phyloP scores from a whole-genome alignment of 441 rosid genomes.

The Capsella rubella region DNA sequence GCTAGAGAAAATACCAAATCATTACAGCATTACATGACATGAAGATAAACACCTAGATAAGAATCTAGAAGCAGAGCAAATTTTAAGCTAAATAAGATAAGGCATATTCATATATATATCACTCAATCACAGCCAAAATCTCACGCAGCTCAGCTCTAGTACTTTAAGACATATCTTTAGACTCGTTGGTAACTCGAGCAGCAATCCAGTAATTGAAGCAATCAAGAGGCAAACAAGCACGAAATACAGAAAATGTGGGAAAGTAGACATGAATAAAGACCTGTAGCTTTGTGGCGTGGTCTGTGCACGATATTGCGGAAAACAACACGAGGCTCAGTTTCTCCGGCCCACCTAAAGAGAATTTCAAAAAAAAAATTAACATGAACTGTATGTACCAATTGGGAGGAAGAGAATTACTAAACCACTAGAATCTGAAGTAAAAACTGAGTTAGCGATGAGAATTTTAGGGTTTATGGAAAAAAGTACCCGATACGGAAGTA shows the following conservation, averaged over 20 bases:
- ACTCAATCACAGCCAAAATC: background rate
- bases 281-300: conserved; percentile 91
- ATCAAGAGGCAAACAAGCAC: conserved; percentile 6
- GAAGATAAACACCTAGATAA: conserved; percentile 1
- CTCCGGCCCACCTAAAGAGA: conserved; percentile 89
- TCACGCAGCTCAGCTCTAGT: background rate
- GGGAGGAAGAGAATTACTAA: no score
- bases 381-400: background rate
- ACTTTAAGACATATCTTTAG: conserved; percentile 3
- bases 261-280: conserved; percentile 41
- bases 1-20: conserved; percentile 23
- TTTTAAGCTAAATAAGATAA: background rate
- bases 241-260: background rate
- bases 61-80: background rate
- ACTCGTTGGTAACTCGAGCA: conserved; percentile 18
- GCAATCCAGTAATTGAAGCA: conserved; percentile 3
- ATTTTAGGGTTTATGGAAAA: conserved; percentile 47
- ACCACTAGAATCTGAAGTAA: background rate
- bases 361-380: conserved; percentile 4
- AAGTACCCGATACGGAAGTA: conserved; percentile 91
- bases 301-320: conserved; percentile 97
- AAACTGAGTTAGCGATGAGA: background rate
- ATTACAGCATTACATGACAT: conserved; percentile 10
- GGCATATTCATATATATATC: background rate
- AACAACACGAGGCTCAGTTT: conserved; percentile 83